Percentiles rank a stretch among this genome's conserved stretches.
Conservation (phyloP, 441 rosid genomes). For the Arabidopsis lyrata region DNA sequence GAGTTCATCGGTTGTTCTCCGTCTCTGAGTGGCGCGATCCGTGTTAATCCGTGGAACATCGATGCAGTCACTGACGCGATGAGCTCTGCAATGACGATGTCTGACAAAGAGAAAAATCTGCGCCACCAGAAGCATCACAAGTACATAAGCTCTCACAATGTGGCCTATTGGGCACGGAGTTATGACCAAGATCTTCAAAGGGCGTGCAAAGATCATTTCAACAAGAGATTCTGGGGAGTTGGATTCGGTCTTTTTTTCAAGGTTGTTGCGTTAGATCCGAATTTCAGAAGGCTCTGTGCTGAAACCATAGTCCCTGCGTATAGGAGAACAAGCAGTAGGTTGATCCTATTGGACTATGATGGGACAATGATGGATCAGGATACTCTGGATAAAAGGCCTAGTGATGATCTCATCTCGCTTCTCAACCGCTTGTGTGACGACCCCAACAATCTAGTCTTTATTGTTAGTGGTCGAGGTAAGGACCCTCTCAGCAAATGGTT, state of each 20-base stretch:
- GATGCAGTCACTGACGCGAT: conserved; percentile 69
- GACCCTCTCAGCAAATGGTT: conserved; percentile 75
- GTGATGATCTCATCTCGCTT: conserved; percentile 54
- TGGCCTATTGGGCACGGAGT: conserved; percentile 83
- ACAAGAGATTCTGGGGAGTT: conserved; percentile 75
- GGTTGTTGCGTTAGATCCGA: conserved; percentile 75
- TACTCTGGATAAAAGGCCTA: conserved; percentile 63
- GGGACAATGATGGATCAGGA: conserved; percentile 73
- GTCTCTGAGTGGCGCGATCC: conserved; percentile 85
- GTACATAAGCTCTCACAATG: conserved; percentile 83
- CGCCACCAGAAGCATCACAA: conserved; percentile 89
- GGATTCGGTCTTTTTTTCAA: conserved; percentile 80
- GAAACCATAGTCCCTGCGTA: conserved; percentile 67
- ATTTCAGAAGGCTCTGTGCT: conserved; percentile 66
- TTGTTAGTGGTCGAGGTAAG: conserved; percentile 85
- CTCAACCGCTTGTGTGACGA: conserved; percentile 65
- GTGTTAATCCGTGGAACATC: conserved; percentile 86
- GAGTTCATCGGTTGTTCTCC: conserved; percentile 94
- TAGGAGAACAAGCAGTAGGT: conserved; percentile 55
- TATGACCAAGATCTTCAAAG: conserved; percentile 82
- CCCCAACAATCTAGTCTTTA: conserved; percentile 67
- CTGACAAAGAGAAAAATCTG: conserved; percentile 62
- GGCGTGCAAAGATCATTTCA: conserved; percentile 73
- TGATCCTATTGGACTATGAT: conserved; percentile 80
- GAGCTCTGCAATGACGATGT: conserved; percentile 57